Evolutionary conservation across 768 basidiomycete genomes (phyloP).

Genomic region (Ramaria sp.): DNA sequence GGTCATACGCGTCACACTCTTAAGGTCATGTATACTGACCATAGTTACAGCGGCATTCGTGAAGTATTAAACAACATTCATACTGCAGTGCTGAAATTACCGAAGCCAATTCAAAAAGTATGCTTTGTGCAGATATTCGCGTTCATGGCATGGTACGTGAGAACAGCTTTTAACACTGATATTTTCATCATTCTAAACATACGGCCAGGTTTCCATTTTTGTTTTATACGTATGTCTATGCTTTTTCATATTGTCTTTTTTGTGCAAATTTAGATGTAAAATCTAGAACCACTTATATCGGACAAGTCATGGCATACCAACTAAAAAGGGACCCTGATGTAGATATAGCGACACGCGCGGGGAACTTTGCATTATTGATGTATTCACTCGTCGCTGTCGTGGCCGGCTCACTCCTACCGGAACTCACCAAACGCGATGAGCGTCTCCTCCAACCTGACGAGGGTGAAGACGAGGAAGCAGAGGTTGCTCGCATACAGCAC

Average conservation of each 20-base stretch:
- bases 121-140: conserved; percentile 92
- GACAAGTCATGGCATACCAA: conserved; percentile 87
- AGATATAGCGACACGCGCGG: conserved; percentile 75
- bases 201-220: conserved; percentile 80
- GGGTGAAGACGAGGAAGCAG: conserved; percentile 67
- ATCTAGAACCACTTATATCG: conserved; percentile 79
- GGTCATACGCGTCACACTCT: conserved; percentile 3
- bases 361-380: conserved; percentile 80
- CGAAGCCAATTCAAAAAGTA: conserved; percentile 75
- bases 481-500: conserved; percentile 55
- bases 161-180: background rate
- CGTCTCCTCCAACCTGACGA: conserved; percentile 55
- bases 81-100: conserved; percentile 60
- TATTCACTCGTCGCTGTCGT: conserved; percentile 86
- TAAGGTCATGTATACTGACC: background rate
- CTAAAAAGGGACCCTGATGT: conserved; percentile 60
- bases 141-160: conserved; percentile 85
- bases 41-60: conserved; percentile 37
- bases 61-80: conserved; percentile 76
- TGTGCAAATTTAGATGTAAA: conserved; percentile 1
- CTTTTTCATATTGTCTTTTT: background rate
- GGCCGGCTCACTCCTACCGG: conserved; percentile 73
- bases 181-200: conserved; percentile 4
- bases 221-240: conserved; percentile 66
- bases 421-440: conserved; percentile 71